These are phyloP conservation scores for Erythrobasidium yunnanense DNA, from an alignment of 768 basidiomycete species.

Conservation along the genomic window DNA sequence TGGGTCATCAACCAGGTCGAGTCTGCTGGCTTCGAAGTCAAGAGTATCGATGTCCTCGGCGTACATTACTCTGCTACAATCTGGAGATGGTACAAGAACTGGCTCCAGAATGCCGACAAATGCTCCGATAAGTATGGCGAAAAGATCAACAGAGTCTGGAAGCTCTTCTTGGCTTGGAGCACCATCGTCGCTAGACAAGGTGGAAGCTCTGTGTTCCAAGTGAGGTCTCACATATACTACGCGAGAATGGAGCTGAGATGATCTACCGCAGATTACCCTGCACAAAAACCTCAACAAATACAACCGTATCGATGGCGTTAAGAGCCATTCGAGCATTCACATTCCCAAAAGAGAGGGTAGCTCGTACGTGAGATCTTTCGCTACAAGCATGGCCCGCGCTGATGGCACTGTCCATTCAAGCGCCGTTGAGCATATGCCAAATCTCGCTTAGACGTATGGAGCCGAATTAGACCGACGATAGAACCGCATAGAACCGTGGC, in stretches of 20 bases:
- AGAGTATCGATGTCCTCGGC: slow-evolving; percentile 89
- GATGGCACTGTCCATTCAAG: too few relatives aligned
- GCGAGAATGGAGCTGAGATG: not conserved
- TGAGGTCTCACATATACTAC: not conserved
- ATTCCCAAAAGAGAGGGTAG: slow-evolving; percentile 26
- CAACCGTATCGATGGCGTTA: slow-evolving; percentile 74
- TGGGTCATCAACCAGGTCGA: slow-evolving; percentile 77
- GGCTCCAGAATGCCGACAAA: slow-evolving; percentile 84
- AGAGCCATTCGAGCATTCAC: slow-evolving; percentile 31
- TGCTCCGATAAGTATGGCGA: slow-evolving; percentile 82
- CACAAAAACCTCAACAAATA: slow-evolving; percentile 98
- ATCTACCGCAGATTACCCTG: slow-evolving; percentile 54
- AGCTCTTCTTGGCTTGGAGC: slow-evolving; percentile 88
- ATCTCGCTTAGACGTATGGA: too few relatives aligned
- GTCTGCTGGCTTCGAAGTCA: slow-evolving; percentile 86
- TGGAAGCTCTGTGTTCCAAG: slow-evolving; percentile 78
- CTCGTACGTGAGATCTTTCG: too few relatives aligned
- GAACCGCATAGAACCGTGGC: too few relatives aligned
- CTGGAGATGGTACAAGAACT: slow-evolving; percentile 47
- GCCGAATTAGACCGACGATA: too few relatives aligned
- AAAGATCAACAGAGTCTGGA: slow-evolving; percentile 87
- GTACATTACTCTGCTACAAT: slow-evolving; percentile 87
- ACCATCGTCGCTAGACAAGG: slow-evolving; percentile 80
- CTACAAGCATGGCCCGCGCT: too few relatives aligned
- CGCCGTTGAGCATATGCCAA: too few relatives aligned